phyloP scores from a whole-genome alignment of 2,329 filamentous ascomycete genomes.

The Cercospora sp. region DNA sequence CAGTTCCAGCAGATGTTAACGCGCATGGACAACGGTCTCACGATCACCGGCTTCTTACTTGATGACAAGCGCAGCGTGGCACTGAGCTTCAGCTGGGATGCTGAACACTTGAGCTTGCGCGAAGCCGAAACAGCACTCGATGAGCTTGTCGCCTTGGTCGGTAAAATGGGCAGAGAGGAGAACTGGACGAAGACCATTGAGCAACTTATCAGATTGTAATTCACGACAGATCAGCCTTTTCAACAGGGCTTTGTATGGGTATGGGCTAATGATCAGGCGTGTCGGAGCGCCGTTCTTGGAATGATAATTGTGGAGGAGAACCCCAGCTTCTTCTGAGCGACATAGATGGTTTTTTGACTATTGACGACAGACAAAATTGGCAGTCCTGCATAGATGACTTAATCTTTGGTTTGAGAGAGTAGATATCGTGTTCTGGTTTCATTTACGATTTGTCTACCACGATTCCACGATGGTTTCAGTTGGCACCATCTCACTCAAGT shows the following conservation, averaged over 20 bases:
- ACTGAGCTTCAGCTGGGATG: constrained; percentile 37
- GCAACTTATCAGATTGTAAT: constrained; percentile 32
- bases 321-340: background rate
- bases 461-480: background rate
- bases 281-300: background rate
- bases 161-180: constrained; percentile 32
- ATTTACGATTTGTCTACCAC: background rate
- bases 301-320: background rate
- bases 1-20: constrained; percentile 37
- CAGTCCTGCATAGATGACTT: background rate
- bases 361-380: background rate
- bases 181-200: constrained; percentile 32
- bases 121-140: constrained; percentile 35
- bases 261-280: background rate
- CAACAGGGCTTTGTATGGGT: background rate
- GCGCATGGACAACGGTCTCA: constrained; percentile 38
- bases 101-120: constrained; percentile 33
- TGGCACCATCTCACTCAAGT: background rate
- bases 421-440: background rate
- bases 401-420: background rate
- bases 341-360: background rate
- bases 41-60: constrained; percentile 36
- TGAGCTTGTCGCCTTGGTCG: constrained; percentile 29
- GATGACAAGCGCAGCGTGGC: constrained; percentile 37
- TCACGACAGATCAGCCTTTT: background rate